A percentile compares a stretch with the other conserved stretches of the same genome.
Conservation (phyloP, 768 basidiomycete species). For the Rhodotorula paludigena region DNA sequence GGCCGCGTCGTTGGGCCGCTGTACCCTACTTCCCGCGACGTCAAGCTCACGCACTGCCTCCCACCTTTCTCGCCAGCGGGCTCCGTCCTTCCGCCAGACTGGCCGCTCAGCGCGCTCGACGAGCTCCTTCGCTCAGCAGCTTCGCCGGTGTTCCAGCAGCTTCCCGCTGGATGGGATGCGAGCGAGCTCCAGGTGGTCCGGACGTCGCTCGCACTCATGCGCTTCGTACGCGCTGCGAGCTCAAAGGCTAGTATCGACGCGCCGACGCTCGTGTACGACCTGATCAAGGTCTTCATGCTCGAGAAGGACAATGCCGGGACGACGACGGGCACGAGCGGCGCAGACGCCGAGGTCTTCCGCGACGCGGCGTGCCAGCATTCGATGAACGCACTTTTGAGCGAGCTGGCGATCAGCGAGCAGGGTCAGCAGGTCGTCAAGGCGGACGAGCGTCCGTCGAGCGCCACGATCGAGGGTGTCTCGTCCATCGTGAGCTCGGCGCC, state of each 20-base stretch:
- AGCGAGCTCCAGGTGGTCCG: slow-evolving; percentile 73
- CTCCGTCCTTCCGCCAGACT: slow-evolving; percentile 57
- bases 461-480: slow-evolving; percentile 26
- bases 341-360: slow-evolving; percentile 63
- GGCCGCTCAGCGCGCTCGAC: slow-evolving; percentile 65
- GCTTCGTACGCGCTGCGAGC: not conserved
- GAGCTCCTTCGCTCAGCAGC: slow-evolving; percentile 75
- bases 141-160: slow-evolving; percentile 62
- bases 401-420: slow-evolving; percentile 50
- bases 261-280: slow-evolving; percentile 57
- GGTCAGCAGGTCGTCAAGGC: not conserved
- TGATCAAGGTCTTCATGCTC: slow-evolving; percentile 94
- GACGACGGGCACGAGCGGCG: slow-evolving; percentile 14
- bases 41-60: slow-evolving; percentile 54
- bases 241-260: slow-evolving; percentile 36
- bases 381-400: slow-evolving; percentile 60
- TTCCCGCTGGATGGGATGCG: slow-evolving; percentile 69
- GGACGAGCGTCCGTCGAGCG: not conserved
- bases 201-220: slow-evolving; percentile 59
- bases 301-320: slow-evolving; percentile 67
- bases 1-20: slow-evolving; percentile 27
- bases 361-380: slow-evolving; percentile 59
- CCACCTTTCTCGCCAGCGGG: slow-evolving; percentile 49
- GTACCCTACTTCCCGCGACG: slow-evolving; percentile 50
- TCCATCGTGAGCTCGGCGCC: slow-evolving; percentile 25